Evolutionary conservation across 345 rosid genomes (phyloP).

Genomic region (Euphorbia tirucalli): DNA sequence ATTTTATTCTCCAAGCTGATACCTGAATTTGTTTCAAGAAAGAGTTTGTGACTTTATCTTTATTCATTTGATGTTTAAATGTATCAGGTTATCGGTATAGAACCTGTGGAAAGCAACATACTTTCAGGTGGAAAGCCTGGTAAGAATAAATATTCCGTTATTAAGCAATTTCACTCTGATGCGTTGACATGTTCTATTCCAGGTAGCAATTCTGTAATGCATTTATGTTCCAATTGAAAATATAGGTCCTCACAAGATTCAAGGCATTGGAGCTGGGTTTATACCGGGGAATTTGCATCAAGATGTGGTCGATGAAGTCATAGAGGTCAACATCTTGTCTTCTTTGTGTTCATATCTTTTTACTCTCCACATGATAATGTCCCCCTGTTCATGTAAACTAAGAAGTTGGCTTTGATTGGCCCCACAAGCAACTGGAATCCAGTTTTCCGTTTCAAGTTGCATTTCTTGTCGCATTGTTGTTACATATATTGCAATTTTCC

Average conservation of each 20-base stretch:
- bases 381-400: not conserved
- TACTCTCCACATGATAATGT: not conserved
- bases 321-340: slow-evolving; percentile 46
- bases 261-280: slow-evolving; percentile 99
- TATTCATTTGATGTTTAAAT: slow-evolving; percentile 10
- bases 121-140: slow-evolving; percentile 36
- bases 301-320: slow-evolving; percentile 75
- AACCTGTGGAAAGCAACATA: slow-evolving; percentile 35
- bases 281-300: slow-evolving; percentile 80
- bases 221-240: slow-evolving; percentile 16
- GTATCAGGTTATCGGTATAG: slow-evolving; percentile 33
- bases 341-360: slow-evolving; percentile 14
- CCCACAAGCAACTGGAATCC: not conserved
- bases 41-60: not conserved
- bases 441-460: not conserved
- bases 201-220: not conserved
- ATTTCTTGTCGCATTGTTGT: not conserved
- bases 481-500: not conserved
- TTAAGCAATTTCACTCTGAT: not conserved
- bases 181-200: not conserved
- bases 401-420: not conserved
- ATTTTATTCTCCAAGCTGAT: slow-evolving; percentile 3
- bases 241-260: slow-evolving; percentile 98
- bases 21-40: not conserved
- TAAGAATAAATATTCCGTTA: slow-evolving; percentile 9